Conservation (phyloP, 176 grass and related monocot species). For the Thalia dealbata region DNA sequence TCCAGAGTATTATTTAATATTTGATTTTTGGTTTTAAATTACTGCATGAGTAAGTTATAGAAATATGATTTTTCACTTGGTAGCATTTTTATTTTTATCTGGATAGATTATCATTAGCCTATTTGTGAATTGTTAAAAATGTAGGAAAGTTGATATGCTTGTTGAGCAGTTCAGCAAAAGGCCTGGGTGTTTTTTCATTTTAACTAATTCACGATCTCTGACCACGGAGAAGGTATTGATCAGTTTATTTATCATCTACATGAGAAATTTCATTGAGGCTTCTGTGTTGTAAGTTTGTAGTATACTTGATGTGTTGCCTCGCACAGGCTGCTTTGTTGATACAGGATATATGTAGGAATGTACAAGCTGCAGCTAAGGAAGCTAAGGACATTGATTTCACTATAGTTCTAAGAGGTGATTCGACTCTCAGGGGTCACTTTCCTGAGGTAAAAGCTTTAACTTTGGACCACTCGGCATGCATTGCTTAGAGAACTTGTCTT, state of each 20-base stretch:
- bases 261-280: not conserved
- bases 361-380: slow-evolving; percentile 66
- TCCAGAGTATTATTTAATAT: not conserved
- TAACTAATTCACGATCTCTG: slow-evolving; percentile 89
- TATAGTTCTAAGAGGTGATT: slow-evolving; percentile 91
- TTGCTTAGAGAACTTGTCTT: slow-evolving; percentile 7
- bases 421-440: slow-evolving; percentile 90
- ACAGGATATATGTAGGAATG: slow-evolving; percentile 80
- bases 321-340: slow-evolving; percentile 55
- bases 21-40: not conserved
- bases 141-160: slow-evolving; percentile 71
- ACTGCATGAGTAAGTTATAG: not conserved
- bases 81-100: not conserved
- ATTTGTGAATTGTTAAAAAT: slow-evolving; percentile 22
- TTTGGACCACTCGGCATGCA: not conserved
- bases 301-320: slow-evolving; percentile 11
- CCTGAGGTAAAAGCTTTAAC: slow-evolving; percentile 44
- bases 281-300: not conserved
- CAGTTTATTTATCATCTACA: not conserved
- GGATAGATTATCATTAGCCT: slow-evolving; percentile 3
- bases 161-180: slow-evolving; percentile 68
- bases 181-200: slow-evolving; percentile 84
- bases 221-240: slow-evolving; percentile 75
- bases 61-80: not conserved
- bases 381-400: slow-evolving; percentile 72